Conservation (phyloP, 2,329 filamentous ascomycete species). For the Talaromyces sp. region DNA sequence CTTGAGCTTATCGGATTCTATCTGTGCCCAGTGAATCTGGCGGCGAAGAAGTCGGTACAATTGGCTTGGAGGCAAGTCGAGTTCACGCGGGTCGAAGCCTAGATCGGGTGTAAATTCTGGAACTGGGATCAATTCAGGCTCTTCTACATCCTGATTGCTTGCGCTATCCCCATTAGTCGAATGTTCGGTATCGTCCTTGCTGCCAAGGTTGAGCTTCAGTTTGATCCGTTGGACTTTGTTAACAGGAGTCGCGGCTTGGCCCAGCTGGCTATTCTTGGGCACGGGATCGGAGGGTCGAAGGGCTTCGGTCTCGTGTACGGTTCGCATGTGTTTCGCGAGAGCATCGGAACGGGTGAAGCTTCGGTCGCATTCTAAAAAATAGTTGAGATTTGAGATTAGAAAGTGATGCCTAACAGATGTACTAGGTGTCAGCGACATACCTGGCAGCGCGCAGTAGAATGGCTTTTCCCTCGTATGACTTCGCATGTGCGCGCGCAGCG, state of each 20-base stretch:
- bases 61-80: slow-evolving; percentile 35
- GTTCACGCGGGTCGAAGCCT: slow-evolving; percentile 39
- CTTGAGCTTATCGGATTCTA: slow-evolving; percentile 34
- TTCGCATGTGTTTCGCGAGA: slow-evolving; percentile 96
- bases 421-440: slow-evolving; percentile 43
- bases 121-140: slow-evolving; percentile 26
- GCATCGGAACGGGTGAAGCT: slow-evolving; percentile 95
- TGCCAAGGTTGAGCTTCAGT: slow-evolving; percentile 35
- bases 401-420: background rate
- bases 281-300: slow-evolving; percentile 60
- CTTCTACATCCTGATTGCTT: slow-evolving; percentile 25
- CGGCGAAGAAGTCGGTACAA: slow-evolving; percentile 41
- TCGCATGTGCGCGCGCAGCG: slow-evolving; percentile 92
- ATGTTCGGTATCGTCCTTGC: slow-evolving; percentile 21
- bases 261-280: slow-evolving; percentile 24
- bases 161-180: slow-evolving; percentile 19
- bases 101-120: slow-evolving; percentile 36
- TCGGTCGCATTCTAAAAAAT: slow-evolving; percentile 76
- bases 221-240: slow-evolving; percentile 32
- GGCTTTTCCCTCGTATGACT: slow-evolving; percentile 98
- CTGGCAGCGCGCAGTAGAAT: slow-evolving; percentile 91
- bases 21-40: slow-evolving; percentile 43
- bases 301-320: slow-evolving; percentile 94
- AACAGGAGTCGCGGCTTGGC: slow-evolving; percentile 29
- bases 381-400: background rate